Base-by-base conservation (phyloP, 768 basidiomycete species). In the Mycena metata region DNA sequence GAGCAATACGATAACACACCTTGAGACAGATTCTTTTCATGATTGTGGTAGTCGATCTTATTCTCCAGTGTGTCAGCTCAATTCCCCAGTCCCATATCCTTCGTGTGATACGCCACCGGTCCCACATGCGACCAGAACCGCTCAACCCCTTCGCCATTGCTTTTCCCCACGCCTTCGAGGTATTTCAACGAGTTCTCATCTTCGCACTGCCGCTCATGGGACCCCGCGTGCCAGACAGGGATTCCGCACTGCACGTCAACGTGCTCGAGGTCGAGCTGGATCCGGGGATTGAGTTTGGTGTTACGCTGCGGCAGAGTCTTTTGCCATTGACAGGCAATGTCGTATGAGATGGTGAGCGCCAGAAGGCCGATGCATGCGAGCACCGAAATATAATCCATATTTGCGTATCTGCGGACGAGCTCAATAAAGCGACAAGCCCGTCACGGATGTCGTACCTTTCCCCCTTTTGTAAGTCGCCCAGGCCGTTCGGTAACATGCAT, bases 71-170 rank as follows among this genome's bases (percentile, higher is more conserved):
- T 15, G 39, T 39, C 39, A 10, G 39, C 39, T 39, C 47, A 23
- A 15, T 26, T 23, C 11, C 47, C 47, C 10, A 50, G n/a, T 16
- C 47, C 47, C 47, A 24, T 24, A 26, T 50, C 47, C 23, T 50
- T 50, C 21, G 47, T 50, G 21, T 24, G 21, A n/a, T 13, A 50
- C 23, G n/a, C 47, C 2, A 23, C 47, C 12, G 8, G 47, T 10
- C 47, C 47, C 5, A 50, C 21, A 13, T 50, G n/a, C 15, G 39
- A 39, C 39, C 39, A 39, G 39, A 39, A 39, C 11, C 47, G 47
- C 23, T 49, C 47, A 19, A 50, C 47, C n/a, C 47, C 47, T 24
- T 50, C 47, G 21, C 47, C 47, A n/a, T 50, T 23, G 47, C 47
- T 50, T 11, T 23, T 50, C 13, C 23, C 47, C 11, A 39, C 39